phyloP scores from a whole-genome alignment of 768 basidiomycete genomes.

The Suillus alpinus region DNA sequence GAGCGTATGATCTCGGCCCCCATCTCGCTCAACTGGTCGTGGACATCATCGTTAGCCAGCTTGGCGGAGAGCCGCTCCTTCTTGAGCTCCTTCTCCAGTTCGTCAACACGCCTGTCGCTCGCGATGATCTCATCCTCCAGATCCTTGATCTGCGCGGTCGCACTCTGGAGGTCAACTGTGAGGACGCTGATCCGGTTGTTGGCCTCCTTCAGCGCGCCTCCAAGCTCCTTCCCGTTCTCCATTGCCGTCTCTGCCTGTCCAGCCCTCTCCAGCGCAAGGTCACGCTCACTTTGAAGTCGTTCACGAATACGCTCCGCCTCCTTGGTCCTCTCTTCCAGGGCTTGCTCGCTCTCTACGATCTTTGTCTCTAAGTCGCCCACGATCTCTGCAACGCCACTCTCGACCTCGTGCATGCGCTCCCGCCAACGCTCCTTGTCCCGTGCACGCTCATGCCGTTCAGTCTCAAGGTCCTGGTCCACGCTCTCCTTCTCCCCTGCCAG shows the following conservation, averaged over 20 bases:
- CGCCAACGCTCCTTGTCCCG: constrained; percentile 71
- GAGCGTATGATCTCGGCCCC: constrained; percentile 27
- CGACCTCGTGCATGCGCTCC: constrained; percentile 68
- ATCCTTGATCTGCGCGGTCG: constrained; percentile 55
- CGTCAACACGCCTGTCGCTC: constrained; percentile 50
- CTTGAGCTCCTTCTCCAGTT: constrained; percentile 55
- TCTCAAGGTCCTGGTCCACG: constrained; percentile 44
- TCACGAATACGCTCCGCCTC: constrained; percentile 45
- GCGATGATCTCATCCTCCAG: constrained; percentile 59
- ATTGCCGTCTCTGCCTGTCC: constrained; percentile 63
- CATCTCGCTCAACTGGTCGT: constrained; percentile 31
- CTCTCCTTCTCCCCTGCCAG: constrained; percentile 45
- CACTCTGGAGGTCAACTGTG: constrained; percentile 56
- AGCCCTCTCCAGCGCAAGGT: constrained; percentile 56
- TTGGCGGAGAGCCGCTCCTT: constrained; percentile 46
- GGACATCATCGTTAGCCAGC: constrained; percentile 39
- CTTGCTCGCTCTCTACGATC: constrained; percentile 49
- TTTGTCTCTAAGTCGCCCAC: constrained; percentile 63
- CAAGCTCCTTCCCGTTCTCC: constrained; percentile 65
- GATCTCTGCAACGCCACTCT: constrained; percentile 65
- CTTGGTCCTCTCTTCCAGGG: constrained; percentile 37
- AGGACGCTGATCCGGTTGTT: constrained; percentile 57
- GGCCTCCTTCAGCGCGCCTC: constrained; percentile 62
- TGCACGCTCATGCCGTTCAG: constrained; percentile 55
- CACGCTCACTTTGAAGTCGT: constrained; percentile 48